A percentile compares a stretch with the other conserved stretches of the same genome.
Evolutionary conservation across 148 eudicot genomes (phyloP).

Genomic region (Pharnaceum exiguum): DNA sequence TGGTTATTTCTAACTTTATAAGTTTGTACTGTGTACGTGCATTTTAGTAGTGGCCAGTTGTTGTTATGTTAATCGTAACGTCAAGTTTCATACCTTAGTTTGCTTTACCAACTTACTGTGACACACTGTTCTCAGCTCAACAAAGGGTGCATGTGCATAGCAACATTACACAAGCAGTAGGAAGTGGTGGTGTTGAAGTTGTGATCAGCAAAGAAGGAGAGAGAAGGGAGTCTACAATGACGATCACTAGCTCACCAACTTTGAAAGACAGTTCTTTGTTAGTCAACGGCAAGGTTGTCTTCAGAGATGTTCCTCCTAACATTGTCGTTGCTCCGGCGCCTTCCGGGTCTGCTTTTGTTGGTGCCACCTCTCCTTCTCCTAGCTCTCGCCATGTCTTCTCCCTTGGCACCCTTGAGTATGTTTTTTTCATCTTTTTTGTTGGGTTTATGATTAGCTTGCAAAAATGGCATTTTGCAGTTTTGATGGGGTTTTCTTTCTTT

Average conservation of each 20-base stretch:
- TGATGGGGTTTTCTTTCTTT: too few relatives aligned
- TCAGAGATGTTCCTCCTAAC: slow-evolving; percentile 31
- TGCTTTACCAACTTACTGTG: too few relatives aligned
- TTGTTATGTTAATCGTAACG: too few relatives aligned
- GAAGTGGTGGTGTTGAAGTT: not conserved
- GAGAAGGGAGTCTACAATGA: slow-evolving; percentile 9
- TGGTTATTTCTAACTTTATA: too few relatives aligned
- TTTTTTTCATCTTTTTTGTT: not conserved
- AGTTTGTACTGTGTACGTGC: too few relatives aligned
- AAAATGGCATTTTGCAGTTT: too few relatives aligned
- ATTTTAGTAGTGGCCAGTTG: too few relatives aligned
- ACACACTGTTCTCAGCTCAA: not conserved
- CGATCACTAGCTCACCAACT: slow-evolving; percentile 10
- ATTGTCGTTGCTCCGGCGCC: slow-evolving; percentile 21
- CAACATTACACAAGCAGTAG: not conserved
- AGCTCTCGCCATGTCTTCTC: slow-evolving; percentile 33
- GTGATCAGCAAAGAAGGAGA: too few relatives aligned
- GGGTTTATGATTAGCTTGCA: not conserved
- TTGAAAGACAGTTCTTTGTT: slow-evolving; percentile 21
- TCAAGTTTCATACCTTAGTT: too few relatives aligned
- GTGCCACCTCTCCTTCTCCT: slow-evolving; percentile 21
- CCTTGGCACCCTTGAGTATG: slow-evolving; percentile 29
- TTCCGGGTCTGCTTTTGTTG: slow-evolving; percentile 27
- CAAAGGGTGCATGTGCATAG: not conserved
- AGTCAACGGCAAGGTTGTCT: slow-evolving; percentile 30